Evolutionary conservation across 2,329 filamentous ascomycete species (phyloP), one percentile per base, ranked within the genome.

Genomic region (Trichothecium roseum): DNA sequence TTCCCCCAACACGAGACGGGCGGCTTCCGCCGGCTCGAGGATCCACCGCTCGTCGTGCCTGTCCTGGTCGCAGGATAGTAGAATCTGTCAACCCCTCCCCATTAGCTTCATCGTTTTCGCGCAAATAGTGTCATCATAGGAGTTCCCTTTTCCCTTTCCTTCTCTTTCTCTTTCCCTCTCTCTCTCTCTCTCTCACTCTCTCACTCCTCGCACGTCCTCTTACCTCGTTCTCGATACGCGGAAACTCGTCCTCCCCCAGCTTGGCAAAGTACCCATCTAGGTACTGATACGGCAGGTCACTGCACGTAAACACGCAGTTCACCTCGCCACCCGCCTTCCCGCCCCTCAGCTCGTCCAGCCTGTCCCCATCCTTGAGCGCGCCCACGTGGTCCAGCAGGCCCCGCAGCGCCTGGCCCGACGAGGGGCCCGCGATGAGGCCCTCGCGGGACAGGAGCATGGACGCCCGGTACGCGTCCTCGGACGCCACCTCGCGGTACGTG

Each of bases 281-380:
- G 40, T 78, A 78, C 46, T 78, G 74, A 42, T 79, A 78, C 0
- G 75, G 75, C 18, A 79, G 42, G 38, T 80, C 75, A 38, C 74
- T 78, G 52, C 74, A 79, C 3, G 78, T 50, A 48, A 79, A 79
- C 1, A 74, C 72, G 31, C 68, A 73, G 40, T 68, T 60, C 2
- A 69, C 56, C 34, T 62, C 53, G 2, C 68, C 67, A 17, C 30
- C 30, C 13, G 32, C 17, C 22, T 65, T 58, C 1, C 55, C 48
- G 1, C 62, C 64, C 1, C 60, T 56, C 2, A 75, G 49, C 8
- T 65, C 54, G 1, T 49, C 26, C 10, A 76, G 50, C 0, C 55
- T 64, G 1, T 62, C 65, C 0, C 56, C 57, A 0, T 49, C 44
- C 43, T 73, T 74, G 13, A 57, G 56, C 40, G 64, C 68, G 35